Evolutionary conservation across 2,329 filamentous ascomycete species (phyloP).

Genomic region (Metarhizium anisopliae): DNA sequence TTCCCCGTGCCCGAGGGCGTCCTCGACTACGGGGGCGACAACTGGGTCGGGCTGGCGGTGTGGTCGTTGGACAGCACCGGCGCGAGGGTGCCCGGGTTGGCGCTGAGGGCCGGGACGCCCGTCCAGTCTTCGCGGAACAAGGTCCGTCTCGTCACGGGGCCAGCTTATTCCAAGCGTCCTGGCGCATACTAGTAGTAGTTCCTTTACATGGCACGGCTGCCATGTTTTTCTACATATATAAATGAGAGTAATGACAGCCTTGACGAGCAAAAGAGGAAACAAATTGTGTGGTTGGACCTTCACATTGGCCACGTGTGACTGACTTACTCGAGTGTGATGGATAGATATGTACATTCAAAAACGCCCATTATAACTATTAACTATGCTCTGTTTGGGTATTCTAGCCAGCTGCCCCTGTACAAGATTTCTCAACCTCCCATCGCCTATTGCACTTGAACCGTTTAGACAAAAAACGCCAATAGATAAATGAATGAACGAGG

Average conservation of each 20-base stretch:
- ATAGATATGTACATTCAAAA: too few relatives aligned
- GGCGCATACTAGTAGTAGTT: conserved; percentile 40
- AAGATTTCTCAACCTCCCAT: too few relatives aligned
- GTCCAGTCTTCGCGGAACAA: conserved; percentile 39
- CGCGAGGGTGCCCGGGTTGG: conserved; percentile 46
- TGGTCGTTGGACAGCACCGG: conserved; percentile 55
- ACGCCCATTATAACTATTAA: neutral
- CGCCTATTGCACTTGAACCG: neutral
- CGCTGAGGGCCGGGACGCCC: conserved; percentile 37
- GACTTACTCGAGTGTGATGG: too few relatives aligned
- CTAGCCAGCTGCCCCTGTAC: neutral
- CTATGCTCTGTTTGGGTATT: neutral
- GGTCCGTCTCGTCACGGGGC: conserved; percentile 35
- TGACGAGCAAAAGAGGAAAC: too few relatives aligned
- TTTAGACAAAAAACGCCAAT: conserved; percentile 35
- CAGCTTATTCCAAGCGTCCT: conserved; percentile 34
- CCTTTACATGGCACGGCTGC: conserved; percentile 17
- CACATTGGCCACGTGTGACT: too few relatives aligned
- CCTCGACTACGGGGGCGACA: conserved; percentile 60
- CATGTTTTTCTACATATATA: neutral
- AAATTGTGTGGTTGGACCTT: too few relatives aligned
- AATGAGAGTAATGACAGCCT: too few relatives aligned
- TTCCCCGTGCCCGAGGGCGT: conserved; percentile 69
- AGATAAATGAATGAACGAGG: too few relatives aligned
- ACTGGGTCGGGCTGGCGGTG: conserved; percentile 58